phyloP scores from a whole-genome alignment of 139 green algal genomes.

The Coelastrella sp. region DNA sequence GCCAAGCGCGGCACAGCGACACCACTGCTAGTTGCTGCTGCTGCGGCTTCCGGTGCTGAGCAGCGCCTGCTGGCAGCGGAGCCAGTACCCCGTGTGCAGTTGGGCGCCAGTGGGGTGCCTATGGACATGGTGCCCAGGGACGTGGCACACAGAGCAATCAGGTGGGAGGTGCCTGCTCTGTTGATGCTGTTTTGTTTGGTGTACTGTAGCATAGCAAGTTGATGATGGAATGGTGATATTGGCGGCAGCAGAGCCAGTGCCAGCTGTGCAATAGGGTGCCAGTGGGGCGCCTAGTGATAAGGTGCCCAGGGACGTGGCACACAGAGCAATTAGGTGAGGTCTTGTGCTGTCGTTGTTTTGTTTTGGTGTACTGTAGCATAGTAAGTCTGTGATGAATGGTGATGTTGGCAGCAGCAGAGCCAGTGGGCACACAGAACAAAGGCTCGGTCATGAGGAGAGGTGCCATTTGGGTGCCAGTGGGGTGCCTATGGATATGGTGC shows the following conservation, averaged over 20 bases:
- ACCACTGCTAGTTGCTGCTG: constrained; percentile 50
- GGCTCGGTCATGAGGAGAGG: no score
- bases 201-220: no score
- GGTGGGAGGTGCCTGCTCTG: no score
- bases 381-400: no score
- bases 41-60: not conserved
- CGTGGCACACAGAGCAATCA: not conserved
- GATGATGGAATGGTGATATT: no score
- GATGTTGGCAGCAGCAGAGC: constrained; percentile 25
- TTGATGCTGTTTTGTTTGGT: no score
- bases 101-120: constrained; percentile 40
- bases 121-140: constrained; percentile 27
- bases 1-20: constrained; percentile 49
- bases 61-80: constrained; percentile 26
- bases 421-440: no score
- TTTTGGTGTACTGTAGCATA: no score
- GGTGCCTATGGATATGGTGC: constrained; percentile 44
- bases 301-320: not conserved
- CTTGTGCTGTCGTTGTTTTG: no score
- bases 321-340: not conserved
- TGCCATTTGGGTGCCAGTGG: constrained; percentile 30
- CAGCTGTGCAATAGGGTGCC: constrained; percentile 37
- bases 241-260: constrained; percentile 43
- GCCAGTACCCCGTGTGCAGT: constrained; percentile 45
- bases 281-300: constrained; percentile 37